Conservation (phyloP, 345 rosid species). For the Eucalyptus tenuipes region DNA sequence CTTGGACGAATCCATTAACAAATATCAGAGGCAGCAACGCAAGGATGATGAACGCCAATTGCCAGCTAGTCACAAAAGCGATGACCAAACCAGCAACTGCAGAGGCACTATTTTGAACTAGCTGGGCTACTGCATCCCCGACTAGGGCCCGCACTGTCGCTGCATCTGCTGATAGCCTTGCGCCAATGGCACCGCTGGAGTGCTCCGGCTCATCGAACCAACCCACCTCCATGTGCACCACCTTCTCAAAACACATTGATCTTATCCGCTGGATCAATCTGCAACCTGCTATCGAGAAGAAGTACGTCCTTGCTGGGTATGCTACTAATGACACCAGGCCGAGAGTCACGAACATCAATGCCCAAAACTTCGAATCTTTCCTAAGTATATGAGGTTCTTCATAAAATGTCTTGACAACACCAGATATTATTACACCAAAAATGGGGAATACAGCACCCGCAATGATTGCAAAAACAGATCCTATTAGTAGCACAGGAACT, state of each 20-base stretch:
- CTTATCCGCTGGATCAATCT: constrained; percentile 50
- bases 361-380: constrained; percentile 57
- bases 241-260: constrained; percentile 66
- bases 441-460: constrained; percentile 50
- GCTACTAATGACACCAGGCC: constrained; percentile 41
- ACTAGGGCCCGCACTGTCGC: constrained; percentile 56
- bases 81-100: constrained; percentile 56
- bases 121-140: constrained; percentile 55
- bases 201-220: constrained; percentile 78
- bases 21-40: constrained; percentile 53
- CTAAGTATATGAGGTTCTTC: constrained; percentile 43
- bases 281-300: constrained; percentile 55
- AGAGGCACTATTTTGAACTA: constrained; percentile 49
- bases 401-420: constrained; percentile 35
- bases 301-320: constrained; percentile 30
- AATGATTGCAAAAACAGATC: constrained; percentile 34
- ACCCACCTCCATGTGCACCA: constrained; percentile 67
- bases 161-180: constrained; percentile 78
- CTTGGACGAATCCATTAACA: constrained; percentile 36
- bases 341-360: constrained; percentile 36
- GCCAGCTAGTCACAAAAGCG: constrained; percentile 56
- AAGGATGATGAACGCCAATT: constrained; percentile 42
- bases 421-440: constrained; percentile 40
- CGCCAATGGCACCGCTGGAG: constrained; percentile 69
- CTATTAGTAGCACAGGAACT: constrained; percentile 42